phyloP scores from a whole-genome alignment of 2,329 filamentous ascomycete genomes.

The Penicillium polonicum region DNA sequence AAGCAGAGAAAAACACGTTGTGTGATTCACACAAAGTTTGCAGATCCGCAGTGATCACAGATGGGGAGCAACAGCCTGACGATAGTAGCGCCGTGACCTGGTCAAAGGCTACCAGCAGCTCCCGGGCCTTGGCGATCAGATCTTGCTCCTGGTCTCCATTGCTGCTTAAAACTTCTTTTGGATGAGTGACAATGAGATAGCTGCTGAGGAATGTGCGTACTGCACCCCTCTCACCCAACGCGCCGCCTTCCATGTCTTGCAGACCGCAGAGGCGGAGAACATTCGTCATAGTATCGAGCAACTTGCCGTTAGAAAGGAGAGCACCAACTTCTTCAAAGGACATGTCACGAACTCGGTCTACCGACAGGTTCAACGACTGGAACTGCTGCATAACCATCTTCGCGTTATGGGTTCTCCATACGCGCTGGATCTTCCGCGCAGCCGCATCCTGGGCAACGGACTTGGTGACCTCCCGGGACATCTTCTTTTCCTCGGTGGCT shows the following conservation, averaged over 20 bases:
- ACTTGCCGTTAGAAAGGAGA: slow-evolving; percentile 54
- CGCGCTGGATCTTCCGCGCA: slow-evolving; percentile 56
- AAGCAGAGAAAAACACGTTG: slow-evolving; percentile 60
- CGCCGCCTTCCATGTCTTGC: slow-evolving; percentile 51
- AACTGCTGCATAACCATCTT: slow-evolving; percentile 53
- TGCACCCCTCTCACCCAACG: slow-evolving; percentile 51
- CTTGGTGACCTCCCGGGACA: slow-evolving; percentile 33
- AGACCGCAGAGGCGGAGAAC: slow-evolving; percentile 58
- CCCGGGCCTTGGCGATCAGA: slow-evolving; percentile 59
- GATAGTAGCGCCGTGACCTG: slow-evolving; percentile 52
- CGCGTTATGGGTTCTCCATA: slow-evolving; percentile 55
- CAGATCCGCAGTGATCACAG: slow-evolving; percentile 48
- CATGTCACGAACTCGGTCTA: slow-evolving; percentile 52
- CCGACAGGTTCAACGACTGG: slow-evolving; percentile 51
- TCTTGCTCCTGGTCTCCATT: slow-evolving; percentile 63
- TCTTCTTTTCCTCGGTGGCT: slow-evolving; percentile 45
- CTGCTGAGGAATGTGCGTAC: slow-evolving; percentile 63
- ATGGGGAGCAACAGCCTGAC: slow-evolving; percentile 38
- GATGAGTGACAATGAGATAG: slow-evolving; percentile 62
- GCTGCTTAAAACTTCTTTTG: slow-evolving; percentile 59
- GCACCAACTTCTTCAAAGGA: slow-evolving; percentile 60
- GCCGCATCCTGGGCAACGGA: slow-evolving; percentile 53
- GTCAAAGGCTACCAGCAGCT: slow-evolving; percentile 58
- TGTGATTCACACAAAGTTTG: slow-evolving; percentile 56
- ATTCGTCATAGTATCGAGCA: slow-evolving; percentile 54